These are phyloP conservation scores for Cordyceps sp. DNA, from an alignment of 2,329 filamentous ascomycete genomes.

Conservation along the genomic window DNA sequence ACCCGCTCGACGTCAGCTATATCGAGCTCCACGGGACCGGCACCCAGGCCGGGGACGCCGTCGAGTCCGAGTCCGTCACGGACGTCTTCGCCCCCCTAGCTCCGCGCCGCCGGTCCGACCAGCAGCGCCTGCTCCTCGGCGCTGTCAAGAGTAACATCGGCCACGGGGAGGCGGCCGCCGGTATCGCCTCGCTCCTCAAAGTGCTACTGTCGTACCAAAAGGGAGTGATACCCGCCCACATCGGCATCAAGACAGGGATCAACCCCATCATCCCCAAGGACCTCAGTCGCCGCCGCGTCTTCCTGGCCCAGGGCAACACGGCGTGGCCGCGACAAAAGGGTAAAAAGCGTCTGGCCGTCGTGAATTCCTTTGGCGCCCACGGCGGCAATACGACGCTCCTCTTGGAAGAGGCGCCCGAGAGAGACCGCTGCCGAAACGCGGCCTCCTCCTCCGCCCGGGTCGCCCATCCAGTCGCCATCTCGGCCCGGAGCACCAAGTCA, in stretches of 20 bases:
- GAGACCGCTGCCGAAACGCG: no score
- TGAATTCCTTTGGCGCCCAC: neutral
- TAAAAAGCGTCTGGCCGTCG: neutral
- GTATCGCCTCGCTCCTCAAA: neutral
- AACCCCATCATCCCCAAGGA: neutral
- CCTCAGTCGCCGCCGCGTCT: neutral
- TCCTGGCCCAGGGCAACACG: neutral
- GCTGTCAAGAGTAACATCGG: neutral
- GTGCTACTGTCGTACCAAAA: neutral
- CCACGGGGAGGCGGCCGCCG: neutral
- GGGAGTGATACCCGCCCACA: neutral
- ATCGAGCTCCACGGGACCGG: neutral
- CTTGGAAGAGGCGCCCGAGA: neutral
- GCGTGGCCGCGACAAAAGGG: neutral
- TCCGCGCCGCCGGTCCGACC: no score
- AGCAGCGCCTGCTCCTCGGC: neutral
- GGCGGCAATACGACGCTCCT: neutral
- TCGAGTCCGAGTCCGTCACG: neutral
- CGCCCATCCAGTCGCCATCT: neutral
- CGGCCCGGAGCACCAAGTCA: neutral
- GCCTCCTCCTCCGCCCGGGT: neutral
- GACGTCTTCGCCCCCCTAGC: neutral
- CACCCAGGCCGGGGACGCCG: neutral
- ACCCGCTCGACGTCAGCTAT: neutral
- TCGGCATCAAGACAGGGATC: neutral